Percentiles rank a stretch among this genome's conserved stretches.
Conservation (phyloP, 2,329 filamentous ascomycete genomes). For the Macrophomina tecta region DNA sequence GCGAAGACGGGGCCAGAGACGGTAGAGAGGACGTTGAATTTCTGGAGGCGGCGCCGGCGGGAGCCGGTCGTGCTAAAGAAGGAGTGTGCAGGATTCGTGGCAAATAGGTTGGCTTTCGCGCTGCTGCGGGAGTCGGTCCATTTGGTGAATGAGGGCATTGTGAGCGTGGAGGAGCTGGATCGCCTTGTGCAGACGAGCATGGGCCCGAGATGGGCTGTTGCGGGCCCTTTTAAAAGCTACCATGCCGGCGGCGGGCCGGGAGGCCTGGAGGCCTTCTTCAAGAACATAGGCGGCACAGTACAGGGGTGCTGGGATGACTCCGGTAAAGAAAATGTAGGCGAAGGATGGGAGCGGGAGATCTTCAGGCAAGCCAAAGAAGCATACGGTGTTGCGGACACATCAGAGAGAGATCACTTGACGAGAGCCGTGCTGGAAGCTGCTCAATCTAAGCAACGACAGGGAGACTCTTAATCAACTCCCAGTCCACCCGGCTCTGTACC, state of each 20-base stretch:
- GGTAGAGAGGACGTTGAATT: constrained; percentile 51
- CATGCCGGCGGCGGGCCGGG: constrained; percentile 63
- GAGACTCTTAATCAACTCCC: not conserved
- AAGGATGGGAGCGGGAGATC: constrained; percentile 55
- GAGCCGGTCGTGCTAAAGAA: constrained; percentile 58
- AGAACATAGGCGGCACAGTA: constrained; percentile 63
- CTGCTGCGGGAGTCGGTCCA: constrained; percentile 62
- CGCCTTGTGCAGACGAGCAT: constrained; percentile 58
- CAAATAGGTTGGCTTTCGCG: constrained; percentile 64
- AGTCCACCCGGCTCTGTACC: too few relatives aligned
- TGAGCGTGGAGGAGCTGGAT: constrained; percentile 60
- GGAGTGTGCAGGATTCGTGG: constrained; percentile 63
- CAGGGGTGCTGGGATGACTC: constrained; percentile 60
- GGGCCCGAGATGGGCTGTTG: constrained; percentile 62
- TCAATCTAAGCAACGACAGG: not conserved
- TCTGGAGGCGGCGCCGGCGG: constrained; percentile 52
- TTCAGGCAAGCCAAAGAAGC: constrained; percentile 53
- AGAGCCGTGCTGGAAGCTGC: constrained; percentile 49
- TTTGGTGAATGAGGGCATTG: constrained; percentile 60
- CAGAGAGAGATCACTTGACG: constrained; percentile 51
- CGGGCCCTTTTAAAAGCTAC: constrained; percentile 65
- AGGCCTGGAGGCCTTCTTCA: constrained; percentile 60
- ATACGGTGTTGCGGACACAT: constrained; percentile 54
- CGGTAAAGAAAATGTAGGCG: constrained; percentile 51
- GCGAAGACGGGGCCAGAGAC: constrained; percentile 48